Conservation (phyloP, 2,329 filamentous ascomycete species). For the Sporothrix brasiliensis region DNA sequence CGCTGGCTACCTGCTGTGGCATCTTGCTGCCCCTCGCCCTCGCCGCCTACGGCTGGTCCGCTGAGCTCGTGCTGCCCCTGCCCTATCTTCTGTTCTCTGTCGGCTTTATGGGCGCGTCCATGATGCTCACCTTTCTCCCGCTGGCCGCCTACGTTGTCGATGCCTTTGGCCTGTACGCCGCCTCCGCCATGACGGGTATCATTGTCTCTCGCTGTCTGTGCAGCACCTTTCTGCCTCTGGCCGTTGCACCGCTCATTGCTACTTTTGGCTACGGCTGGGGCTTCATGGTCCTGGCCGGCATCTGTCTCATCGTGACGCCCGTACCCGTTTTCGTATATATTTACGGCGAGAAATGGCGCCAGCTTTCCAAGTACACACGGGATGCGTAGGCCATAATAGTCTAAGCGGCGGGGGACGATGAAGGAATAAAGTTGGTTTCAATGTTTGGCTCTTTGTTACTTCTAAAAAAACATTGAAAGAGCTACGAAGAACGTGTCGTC, state of each 20-base stretch:
- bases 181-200: constrained; percentile 59
- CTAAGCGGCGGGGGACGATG: no score
- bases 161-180: constrained; percentile 58
- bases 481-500: constrained; percentile 38
- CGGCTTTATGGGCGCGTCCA: constrained; percentile 50
- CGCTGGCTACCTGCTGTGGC: constrained; percentile 53
- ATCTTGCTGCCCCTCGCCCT: constrained; percentile 52
- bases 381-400: constrained; percentile 35
- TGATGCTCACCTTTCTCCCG: constrained; percentile 54
- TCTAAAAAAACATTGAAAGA: neutral
- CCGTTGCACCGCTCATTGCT: constrained; percentile 52
- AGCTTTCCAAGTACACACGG: constrained; percentile 54
- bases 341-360: constrained; percentile 57
- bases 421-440: neutral
- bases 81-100: constrained; percentile 49
- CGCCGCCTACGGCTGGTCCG: constrained; percentile 55
- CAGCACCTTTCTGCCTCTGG: constrained; percentile 60
- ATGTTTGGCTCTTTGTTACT: neutral
- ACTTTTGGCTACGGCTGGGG: constrained; percentile 57
- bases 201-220: constrained; percentile 59
- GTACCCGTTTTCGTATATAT: constrained; percentile 55
- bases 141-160: constrained; percentile 61
- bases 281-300: constrained; percentile 50
- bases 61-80: constrained; percentile 49
- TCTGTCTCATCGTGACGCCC: constrained; percentile 51